phyloP scores from a whole-genome alignment of 1,284 basidiomycete species.

The Heterobasidion annosum region DNA sequence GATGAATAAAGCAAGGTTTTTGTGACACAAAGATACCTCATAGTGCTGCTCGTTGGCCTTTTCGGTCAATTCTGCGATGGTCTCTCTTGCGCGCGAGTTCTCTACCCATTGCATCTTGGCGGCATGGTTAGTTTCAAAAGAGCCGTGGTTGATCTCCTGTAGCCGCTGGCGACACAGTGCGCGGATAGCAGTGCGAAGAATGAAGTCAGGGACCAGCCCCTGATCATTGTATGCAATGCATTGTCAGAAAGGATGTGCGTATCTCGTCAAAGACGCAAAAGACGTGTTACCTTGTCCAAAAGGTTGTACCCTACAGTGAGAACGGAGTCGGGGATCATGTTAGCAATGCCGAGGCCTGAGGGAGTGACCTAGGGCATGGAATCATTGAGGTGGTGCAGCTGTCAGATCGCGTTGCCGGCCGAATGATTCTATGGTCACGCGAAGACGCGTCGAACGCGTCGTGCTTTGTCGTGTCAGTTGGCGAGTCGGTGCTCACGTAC shows the following conservation, averaged over 20 bases:
- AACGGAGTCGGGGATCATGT: not conserved
- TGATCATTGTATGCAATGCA: constrained; percentile 12
- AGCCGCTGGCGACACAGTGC: constrained; percentile 52
- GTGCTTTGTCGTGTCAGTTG: too few species aligned
- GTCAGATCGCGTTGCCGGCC: too few species aligned
- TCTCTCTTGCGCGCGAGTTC: constrained; percentile 35
- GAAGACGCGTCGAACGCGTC: too few species aligned
- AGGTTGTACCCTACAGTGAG: constrained; percentile 17
- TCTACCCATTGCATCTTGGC: constrained; percentile 62
- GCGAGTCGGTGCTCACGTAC: too few species aligned
- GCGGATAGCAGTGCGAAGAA: constrained; percentile 53
- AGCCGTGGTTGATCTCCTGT: constrained; percentile 52
- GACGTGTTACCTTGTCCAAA: constrained; percentile 17
- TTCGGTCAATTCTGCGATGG: constrained; percentile 60
- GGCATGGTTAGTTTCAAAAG: constrained; percentile 54
- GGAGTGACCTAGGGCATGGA: not conserved
- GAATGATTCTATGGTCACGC: too few species aligned
- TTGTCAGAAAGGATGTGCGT: not conserved
- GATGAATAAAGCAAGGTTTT: not conserved
- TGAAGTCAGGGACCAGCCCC: constrained; percentile 55
- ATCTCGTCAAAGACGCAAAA: not conserved
- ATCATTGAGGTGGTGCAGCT: not conserved
- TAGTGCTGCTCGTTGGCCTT: constrained; percentile 80
- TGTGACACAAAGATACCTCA: constrained; percentile 34
- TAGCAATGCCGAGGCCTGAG: not conserved